These are phyloP conservation scores for Metarhizium robertsii DNA, from an alignment of 2,329 filamentous ascomycete species.

Conservation along the genomic window DNA sequence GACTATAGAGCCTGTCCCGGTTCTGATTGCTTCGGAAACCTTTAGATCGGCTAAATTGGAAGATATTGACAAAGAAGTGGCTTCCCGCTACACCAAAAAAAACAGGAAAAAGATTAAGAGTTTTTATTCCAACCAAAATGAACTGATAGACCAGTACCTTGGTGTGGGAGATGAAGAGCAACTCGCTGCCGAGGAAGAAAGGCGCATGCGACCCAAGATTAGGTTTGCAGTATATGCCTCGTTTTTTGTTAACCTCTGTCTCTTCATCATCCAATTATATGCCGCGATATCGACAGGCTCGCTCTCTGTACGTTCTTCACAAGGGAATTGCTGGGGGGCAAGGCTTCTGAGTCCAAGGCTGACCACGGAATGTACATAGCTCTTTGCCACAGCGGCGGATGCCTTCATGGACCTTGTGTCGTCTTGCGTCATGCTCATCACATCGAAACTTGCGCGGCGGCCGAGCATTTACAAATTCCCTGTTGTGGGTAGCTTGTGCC, in stretches of 20 bases:
- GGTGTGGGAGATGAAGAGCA: neutral
- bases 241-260: neutral
- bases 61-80: neutral
- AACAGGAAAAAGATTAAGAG: neutral
- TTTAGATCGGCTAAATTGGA: neutral
- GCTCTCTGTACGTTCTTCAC: neutral
- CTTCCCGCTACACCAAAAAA: neutral
- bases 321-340: no score
- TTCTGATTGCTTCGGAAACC: neutral
- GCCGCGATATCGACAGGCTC: conserved; percentile 1
- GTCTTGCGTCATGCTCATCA: conserved; percentile 53
- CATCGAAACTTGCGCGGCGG: conserved; percentile 47
- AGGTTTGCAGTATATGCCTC: conserved; percentile 1
- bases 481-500: conserved; percentile 26
- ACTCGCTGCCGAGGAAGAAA: neutral
- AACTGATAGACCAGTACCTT: neutral
- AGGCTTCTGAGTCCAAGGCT: neutral
- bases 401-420: conserved; percentile 58
- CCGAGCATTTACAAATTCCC: conserved; percentile 55
- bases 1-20: neutral
- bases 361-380: conserved; percentile 10
- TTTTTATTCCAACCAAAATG: neutral
- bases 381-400: conserved; percentile 58
- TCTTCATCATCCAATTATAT: conserved; percentile 1
- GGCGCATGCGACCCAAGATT: neutral